A percentile compares a stretch with the other conserved stretches of the same genome.
These are phyloP conservation scores for Cyberlindnera galapagoensis DNA, from an alignment of 805 yeast genomes.

Conservation along the genomic window DNA sequence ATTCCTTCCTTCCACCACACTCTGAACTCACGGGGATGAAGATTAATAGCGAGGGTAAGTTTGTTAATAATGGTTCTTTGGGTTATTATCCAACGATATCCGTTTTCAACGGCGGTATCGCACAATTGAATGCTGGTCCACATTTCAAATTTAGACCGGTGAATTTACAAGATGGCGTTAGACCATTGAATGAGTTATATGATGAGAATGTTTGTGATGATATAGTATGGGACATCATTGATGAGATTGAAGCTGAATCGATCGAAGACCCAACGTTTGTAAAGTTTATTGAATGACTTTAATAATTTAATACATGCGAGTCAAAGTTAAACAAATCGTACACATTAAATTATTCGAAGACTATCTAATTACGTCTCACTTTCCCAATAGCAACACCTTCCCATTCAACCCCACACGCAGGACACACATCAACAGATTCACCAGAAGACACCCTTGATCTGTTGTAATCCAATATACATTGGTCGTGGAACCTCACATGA, in stretches of 20 bases:
- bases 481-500: slow-evolving; percentile 38
- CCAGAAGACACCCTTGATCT: slow-evolving; percentile 24
- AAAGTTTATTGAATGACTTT: too few species aligned
- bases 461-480: slow-evolving; percentile 37
- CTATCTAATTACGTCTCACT: too few species aligned
- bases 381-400: slow-evolving; percentile 13
- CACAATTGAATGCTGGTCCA: slow-evolving; percentile 63
- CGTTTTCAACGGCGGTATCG: slow-evolving; percentile 73
- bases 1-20: slow-evolving; percentile 75
- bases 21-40: slow-evolving; percentile 38
- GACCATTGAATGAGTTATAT: slow-evolving; percentile 54
- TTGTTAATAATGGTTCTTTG: slow-evolving; percentile 71
- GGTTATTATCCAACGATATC: slow-evolving; percentile 93
- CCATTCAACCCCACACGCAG: slow-evolving; percentile 1
- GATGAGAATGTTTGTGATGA: slow-evolving; percentile 73
- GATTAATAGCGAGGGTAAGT: slow-evolving; percentile 31
- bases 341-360: too few species aligned
- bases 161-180: slow-evolving; percentile 29
- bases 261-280: slow-evolving; percentile 28
- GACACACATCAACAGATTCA: neutral
- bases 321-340: too few species aligned
- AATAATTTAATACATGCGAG: too few species aligned
- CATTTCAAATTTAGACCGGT: slow-evolving; percentile 43
- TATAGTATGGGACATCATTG: slow-evolving; percentile 74
- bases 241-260: slow-evolving; percentile 67